A percentile compares a stretch with the other conserved stretches of the same genome.
Evolutionary conservation across 1,284 basidiomycete genomes (phyloP).

Genomic region (Pterula multifida): DNA sequence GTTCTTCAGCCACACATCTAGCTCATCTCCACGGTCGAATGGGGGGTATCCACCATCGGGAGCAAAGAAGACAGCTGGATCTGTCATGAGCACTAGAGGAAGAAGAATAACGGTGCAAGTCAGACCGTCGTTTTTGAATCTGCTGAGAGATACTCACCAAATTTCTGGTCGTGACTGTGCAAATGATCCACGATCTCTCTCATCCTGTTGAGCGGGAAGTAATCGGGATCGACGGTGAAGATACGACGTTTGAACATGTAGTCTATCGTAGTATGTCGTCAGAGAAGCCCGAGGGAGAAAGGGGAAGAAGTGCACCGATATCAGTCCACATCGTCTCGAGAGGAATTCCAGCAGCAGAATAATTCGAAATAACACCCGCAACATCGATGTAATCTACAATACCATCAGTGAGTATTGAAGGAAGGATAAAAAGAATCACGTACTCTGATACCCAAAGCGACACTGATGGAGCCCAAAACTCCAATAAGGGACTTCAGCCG

Average conservation of each 20-base stretch:
- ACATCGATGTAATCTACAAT: constrained; percentile 47
- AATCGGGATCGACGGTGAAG: constrained; percentile 57
- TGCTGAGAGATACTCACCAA: constrained; percentile 30
- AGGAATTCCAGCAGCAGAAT: constrained; percentile 47
- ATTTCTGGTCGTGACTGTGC: constrained; percentile 46
- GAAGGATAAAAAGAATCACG: constrained; percentile 9
- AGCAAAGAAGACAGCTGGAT: constrained; percentile 48
- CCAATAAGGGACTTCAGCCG: constrained; percentile 64
- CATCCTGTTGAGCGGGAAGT: constrained; percentile 53
- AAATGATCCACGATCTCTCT: constrained; percentile 52
- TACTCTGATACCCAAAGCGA: constrained; percentile 54
- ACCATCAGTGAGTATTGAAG: background rate
- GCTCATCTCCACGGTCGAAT: constrained; percentile 41
- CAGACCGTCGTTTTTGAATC: background rate
- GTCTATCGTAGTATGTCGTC: constrained; percentile 26
- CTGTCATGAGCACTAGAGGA: constrained; percentile 53
- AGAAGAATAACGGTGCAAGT: background rate
- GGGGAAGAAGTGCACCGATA: constrained; percentile 30
- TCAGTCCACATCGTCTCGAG: constrained; percentile 72
- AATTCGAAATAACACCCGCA: constrained; percentile 46
- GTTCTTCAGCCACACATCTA: constrained; percentile 52
- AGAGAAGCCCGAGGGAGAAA: constrained; percentile 2
- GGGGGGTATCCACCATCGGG: constrained; percentile 38
- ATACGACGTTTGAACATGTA: constrained; percentile 61
- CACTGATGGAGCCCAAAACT: constrained; percentile 61